Evolutionary conservation across 768 basidiomycete genomes (phyloP), one percentile per base, ranked within the genome.

Genomic region (Calocybe cyanea): DNA sequence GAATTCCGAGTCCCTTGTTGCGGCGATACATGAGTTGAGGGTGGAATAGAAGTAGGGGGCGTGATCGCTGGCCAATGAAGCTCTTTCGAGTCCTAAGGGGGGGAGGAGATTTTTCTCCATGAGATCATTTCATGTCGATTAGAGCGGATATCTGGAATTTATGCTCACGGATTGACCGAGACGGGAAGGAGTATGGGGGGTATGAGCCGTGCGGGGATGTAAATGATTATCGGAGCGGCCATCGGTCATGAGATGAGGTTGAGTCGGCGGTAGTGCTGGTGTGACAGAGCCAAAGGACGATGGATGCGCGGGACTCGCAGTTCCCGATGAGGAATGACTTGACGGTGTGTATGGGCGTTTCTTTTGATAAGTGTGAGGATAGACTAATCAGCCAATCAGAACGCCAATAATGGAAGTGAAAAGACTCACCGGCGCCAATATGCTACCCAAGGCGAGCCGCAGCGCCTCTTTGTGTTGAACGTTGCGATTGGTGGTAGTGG

Each of bases 391-490:
- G 15, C 30, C 36, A 52, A 52, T 32, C 40, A 41, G 37, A 52
- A 21, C 31, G 50, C 45, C 15, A 20, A 40, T 14, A 45, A 50
- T 38, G 23, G 41, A 42, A 46, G 44, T 38, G n/a, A n/a, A n/a
- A n/a, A n/a, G 45, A 70, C 79, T 62, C 57, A 82, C 80, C 50
- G 80, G 80, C 9, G 75, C 64, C 10, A 84, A 62, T 34, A 84
- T 81, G 54, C 77, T 80, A 17, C 81, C 81, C 41, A 84, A 61
- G 0, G 76, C 80, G 20, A 80, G 71, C 30, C 76, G 68, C 19
- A 82, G 63, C 7, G 76, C 74, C 46, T 77, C 74, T 35, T 69
- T 68, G 49, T 76, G 73, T 43, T 70, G 68, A 2, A 62, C 56
- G 47, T 70, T 62, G 43, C 62, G 60, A 55, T 61, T 58, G 49